phyloP scores from a whole-genome alignment of 2,329 filamentous ascomycete species.

The Fusarium praegraminearum region DNA sequence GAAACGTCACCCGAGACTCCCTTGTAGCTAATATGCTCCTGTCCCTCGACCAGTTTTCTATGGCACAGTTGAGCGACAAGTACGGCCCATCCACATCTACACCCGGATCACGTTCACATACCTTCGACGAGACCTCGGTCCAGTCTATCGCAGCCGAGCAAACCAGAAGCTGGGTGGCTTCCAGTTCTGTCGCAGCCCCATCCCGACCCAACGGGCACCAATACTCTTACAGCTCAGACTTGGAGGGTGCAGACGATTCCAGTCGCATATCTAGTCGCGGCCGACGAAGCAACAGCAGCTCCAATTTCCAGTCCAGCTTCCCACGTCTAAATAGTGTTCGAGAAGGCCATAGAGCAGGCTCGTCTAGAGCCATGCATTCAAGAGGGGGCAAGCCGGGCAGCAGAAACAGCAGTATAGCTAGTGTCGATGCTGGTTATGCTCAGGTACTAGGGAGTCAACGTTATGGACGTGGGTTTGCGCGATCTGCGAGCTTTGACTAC shows the following conservation, averaged over 20 bases:
- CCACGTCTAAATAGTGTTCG: constrained; percentile 73
- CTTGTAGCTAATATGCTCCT: constrained; percentile 96
- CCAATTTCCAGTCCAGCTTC: constrained; percentile 72
- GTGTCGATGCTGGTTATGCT: constrained; percentile 72
- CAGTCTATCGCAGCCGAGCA: constrained; percentile 50
- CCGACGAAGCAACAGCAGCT: constrained; percentile 84
- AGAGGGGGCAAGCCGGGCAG: constrained; percentile 73
- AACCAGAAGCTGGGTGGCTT: constrained; percentile 49
- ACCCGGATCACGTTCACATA: constrained; percentile 43
- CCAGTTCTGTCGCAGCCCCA: constrained; percentile 42
- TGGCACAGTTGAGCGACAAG: constrained; percentile 56
- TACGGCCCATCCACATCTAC: constrained; percentile 38
- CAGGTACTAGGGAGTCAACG: constrained; percentile 70
- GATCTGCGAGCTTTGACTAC: constrained; percentile 82
- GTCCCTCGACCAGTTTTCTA: constrained; percentile 86
- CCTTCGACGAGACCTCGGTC: constrained; percentile 46
- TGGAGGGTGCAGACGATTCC: constrained; percentile 67
- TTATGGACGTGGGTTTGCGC: constrained; percentile 64
- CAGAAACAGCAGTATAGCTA: constrained; percentile 77
- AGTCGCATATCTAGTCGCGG: constrained; percentile 68
- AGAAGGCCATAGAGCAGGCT: constrained; percentile 56
- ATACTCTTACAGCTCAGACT: constrained; percentile 72
- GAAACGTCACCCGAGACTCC: constrained; percentile 85
- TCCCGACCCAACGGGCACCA: constrained; percentile 49
- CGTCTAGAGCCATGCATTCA: constrained; percentile 60